Evolutionary conservation across 2,329 filamentous ascomycete species (phyloP).

Genomic region (Fusarium sulawesiense): DNA sequence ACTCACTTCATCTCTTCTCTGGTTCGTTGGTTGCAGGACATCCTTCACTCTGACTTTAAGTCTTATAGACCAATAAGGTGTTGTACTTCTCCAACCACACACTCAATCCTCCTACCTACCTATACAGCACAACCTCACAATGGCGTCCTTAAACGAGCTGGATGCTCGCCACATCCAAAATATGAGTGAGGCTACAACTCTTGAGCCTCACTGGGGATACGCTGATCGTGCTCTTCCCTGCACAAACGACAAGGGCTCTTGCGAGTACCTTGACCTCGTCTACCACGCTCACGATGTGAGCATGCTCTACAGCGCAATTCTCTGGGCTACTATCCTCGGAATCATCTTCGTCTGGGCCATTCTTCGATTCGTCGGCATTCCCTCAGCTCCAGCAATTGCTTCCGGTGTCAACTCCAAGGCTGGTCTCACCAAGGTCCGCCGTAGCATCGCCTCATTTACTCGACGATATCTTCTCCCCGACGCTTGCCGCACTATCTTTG

Average conservation of each 20-base stretch:
- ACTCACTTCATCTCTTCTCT: constrained; percentile 12
- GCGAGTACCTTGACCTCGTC: constrained; percentile 63
- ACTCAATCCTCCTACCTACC: too few species aligned
- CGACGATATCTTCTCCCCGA: constrained; percentile 71
- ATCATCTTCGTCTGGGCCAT: constrained; percentile 58
- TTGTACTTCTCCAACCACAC: not conserved
- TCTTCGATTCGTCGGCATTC: constrained; percentile 42
- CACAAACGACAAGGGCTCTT: constrained; percentile 59
- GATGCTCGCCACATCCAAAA: constrained; percentile 57
- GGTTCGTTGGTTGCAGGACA: constrained; percentile 10
- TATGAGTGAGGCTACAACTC: constrained; percentile 49
- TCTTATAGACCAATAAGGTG: not conserved
- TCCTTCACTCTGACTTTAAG: not conserved
- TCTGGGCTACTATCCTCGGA: constrained; percentile 61
- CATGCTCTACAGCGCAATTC: constrained; percentile 63
- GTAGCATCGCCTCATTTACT: constrained; percentile 54
- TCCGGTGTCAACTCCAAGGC: constrained; percentile 40
- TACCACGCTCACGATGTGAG: constrained; percentile 61
- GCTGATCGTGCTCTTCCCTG: constrained; percentile 59
- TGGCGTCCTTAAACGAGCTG: constrained; percentile 39
- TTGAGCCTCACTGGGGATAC: constrained; percentile 61
- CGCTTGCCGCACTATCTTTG: constrained; percentile 68
- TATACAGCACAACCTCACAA: not conserved
- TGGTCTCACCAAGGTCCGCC: constrained; percentile 46
- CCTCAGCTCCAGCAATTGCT: constrained; percentile 38